Conservation (phyloP, 2,329 filamentous ascomycete species). For the Fusarium burgessii region DNA sequence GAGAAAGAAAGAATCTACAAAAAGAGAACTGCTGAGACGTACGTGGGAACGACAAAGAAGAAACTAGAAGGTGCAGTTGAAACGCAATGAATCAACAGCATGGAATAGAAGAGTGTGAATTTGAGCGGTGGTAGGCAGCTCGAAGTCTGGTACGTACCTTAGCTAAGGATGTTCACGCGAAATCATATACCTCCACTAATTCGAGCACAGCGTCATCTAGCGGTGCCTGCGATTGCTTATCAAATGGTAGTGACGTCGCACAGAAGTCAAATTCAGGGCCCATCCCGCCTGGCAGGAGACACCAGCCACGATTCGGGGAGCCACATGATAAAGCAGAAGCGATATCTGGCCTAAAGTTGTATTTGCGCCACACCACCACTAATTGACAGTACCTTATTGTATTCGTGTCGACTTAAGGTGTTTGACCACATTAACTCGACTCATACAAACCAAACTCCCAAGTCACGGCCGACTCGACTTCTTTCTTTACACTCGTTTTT, state of each 20-base stretch:
- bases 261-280: slow-evolving; percentile 18
- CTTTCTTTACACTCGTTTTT: slow-evolving; percentile 30
- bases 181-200: not conserved
- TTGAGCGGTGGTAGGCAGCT: slow-evolving; percentile 12
- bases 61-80: slow-evolving; percentile 28
- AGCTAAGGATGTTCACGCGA: slow-evolving; percentile 10
- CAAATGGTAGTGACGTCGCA: slow-evolving; percentile 39
- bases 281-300: not conserved
- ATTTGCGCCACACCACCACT: slow-evolving; percentile 38
- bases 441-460: slow-evolving; percentile 2
- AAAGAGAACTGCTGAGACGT: not conserved
- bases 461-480: slow-evolving; percentile 22
- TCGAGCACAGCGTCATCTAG: slow-evolving; percentile 46
- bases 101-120: slow-evolving; percentile 19
- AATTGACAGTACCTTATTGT: slow-evolving; percentile 15
- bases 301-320: slow-evolving; percentile 20
- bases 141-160: slow-evolving; percentile 26
- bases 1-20: not conserved
- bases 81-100: slow-evolving; percentile 35
- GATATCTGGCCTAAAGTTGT: slow-evolving; percentile 41
- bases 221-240: slow-evolving; percentile 44
- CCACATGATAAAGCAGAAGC: slow-evolving; percentile 23
- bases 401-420: slow-evolving; percentile 28
- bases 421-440: not conserved
- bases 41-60: slow-evolving; percentile 6